These are phyloP conservation scores for Suillus spraguei DNA, from an alignment of 768 basidiomycete genomes.

Conservation along the genomic window DNA sequence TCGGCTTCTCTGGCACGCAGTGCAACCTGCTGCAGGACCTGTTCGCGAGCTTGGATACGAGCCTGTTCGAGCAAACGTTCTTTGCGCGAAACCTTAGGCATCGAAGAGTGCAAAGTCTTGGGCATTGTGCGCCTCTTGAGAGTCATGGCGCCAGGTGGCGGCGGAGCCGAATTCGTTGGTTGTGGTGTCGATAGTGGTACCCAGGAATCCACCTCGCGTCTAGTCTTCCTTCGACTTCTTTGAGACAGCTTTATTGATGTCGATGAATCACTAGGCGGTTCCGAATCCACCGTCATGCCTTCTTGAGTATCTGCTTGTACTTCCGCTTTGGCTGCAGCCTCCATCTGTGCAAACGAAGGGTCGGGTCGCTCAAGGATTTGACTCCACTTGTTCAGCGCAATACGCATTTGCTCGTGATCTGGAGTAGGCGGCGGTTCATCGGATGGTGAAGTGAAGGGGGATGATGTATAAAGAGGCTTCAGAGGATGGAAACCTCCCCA, in stretches of 20 bases:
- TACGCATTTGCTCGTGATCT: slow-evolving; percentile 32
- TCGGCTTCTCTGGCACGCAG: background rate
- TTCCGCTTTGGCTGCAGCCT: slow-evolving; percentile 3
- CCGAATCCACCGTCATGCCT: background rate
- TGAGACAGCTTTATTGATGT: background rate
- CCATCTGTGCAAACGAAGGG: slow-evolving; percentile 35
- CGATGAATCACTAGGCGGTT: background rate
- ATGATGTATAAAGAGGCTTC: slow-evolving; percentile 30
- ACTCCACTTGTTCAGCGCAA: slow-evolving; percentile 36
- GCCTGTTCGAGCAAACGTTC: slow-evolving; percentile 13
- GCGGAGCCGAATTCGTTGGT: background rate
- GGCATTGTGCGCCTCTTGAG: background rate
- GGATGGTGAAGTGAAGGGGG: slow-evolving; percentile 26
- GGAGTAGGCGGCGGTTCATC: slow-evolving; percentile 16
- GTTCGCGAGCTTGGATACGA: slow-evolving; percentile 12
- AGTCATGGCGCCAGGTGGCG: background rate
- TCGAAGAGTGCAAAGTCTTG: background rate
- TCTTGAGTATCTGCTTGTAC: background rate
- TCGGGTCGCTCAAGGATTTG: slow-evolving; percentile 34
- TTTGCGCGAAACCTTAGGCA: slow-evolving; percentile 9
- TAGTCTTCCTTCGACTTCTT: slow-evolving; percentile 9
- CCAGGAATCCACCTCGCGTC: slow-evolving; percentile 2
- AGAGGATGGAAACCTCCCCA: slow-evolving; percentile 36
- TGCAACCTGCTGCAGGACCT: slow-evolving; percentile 1
- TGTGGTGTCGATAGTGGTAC: background rate